Percentiles rank a stretch among this genome's conserved stretches.
These are phyloP conservation scores for Collybia nuda DNA, from an alignment of 768 basidiomycete species.

Conservation along the genomic window DNA sequence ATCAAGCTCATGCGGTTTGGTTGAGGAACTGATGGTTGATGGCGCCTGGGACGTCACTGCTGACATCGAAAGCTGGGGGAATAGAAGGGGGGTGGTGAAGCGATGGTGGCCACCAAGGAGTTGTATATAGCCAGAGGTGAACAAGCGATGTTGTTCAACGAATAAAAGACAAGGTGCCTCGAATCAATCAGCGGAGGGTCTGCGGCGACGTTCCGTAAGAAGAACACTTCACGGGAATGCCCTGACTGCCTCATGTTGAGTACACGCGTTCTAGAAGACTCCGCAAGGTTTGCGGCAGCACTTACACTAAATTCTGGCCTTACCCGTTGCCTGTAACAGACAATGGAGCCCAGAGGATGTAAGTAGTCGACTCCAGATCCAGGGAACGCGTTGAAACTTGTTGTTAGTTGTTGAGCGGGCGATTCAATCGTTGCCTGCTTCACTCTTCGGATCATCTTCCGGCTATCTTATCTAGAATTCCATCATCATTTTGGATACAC, in stretches of 20 bases:
- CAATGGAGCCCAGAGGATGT: slow-evolving; percentile 11
- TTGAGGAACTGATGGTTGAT: slow-evolving; percentile 18
- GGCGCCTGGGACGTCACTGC: slow-evolving; percentile 26
- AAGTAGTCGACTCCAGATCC: neutral
- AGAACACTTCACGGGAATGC: slow-evolving; percentile 36
- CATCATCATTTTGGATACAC: slow-evolving; percentile 2
- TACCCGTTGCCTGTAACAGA: slow-evolving; percentile 9
- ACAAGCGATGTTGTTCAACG: slow-evolving; percentile 13
- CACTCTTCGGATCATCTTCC: slow-evolving; percentile 17
- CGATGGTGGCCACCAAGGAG: slow-evolving; percentile 8
- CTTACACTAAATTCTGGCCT: slow-evolving; percentile 21
- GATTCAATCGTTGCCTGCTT: neutral
- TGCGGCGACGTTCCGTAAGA: slow-evolving; percentile 17
- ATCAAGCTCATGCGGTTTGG: slow-evolving; percentile 17
- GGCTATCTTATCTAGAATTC: slow-evolving; percentile 17
- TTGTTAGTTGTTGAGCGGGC: slow-evolving; percentile 15
- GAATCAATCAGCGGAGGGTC: slow-evolving; percentile 21
- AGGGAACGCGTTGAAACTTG: slow-evolving; percentile 7
- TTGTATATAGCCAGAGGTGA: slow-evolving; percentile 4
- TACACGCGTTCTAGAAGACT: slow-evolving; percentile 42
- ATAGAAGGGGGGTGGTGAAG: slow-evolving; percentile 7
- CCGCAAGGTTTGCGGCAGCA: slow-evolving; percentile 12
- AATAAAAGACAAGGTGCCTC: slow-evolving; percentile 8
- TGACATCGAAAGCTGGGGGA: slow-evolving; percentile 32
- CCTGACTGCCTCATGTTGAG: slow-evolving; percentile 58